Percentiles rank a stretch among this genome's conserved stretches.
Conservation (phyloP, 164 flowering plant genomes). For the Chloranthus sessilifolius region DNA sequence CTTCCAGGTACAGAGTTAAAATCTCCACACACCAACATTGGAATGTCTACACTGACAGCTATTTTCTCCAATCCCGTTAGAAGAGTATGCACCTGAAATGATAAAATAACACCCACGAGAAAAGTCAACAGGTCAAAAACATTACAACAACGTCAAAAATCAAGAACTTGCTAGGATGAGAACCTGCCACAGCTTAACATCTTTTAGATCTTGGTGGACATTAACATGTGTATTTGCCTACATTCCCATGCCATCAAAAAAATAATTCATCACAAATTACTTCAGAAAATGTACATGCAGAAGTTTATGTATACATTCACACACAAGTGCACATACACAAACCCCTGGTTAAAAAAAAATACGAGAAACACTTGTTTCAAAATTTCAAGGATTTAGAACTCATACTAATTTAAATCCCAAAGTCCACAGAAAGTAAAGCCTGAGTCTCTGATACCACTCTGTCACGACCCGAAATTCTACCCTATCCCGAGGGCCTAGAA, state of each 20-base stretch:
- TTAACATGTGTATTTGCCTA: slow-evolving; percentile 99
- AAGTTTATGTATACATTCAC: background rate
- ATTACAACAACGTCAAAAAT: background rate
- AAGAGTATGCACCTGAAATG: slow-evolving; percentile 77
- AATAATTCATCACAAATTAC: too few species aligned
- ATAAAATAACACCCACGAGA: background rate
- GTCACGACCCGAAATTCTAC: too few species aligned
- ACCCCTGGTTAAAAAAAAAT: too few species aligned
- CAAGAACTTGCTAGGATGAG: slow-evolving; percentile 17
- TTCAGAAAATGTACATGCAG: background rate
- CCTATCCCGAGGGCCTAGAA: too few species aligned
- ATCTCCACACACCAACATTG: slow-evolving; percentile 99
- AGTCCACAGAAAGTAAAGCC: too few species aligned
- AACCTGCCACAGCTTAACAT: slow-evolving; percentile 99
- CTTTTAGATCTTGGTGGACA: slow-evolving; percentile 86
- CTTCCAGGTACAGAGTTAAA: slow-evolving; percentile 93
- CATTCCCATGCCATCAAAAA: slow-evolving; percentile 2
- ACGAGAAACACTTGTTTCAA: too few species aligned
- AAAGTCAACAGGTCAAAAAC: background rate
- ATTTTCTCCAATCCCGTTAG: slow-evolving; percentile 96
- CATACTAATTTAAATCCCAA: too few species aligned
- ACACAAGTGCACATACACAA: background rate
- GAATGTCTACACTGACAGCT: slow-evolving; percentile 95
- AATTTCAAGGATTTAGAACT: background rate
- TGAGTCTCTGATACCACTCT: too few species aligned